Evolutionary conservation across 495 filamentous ascomycete genomes (phyloP).

Genomic region (Tuber melanosporum): DNA sequence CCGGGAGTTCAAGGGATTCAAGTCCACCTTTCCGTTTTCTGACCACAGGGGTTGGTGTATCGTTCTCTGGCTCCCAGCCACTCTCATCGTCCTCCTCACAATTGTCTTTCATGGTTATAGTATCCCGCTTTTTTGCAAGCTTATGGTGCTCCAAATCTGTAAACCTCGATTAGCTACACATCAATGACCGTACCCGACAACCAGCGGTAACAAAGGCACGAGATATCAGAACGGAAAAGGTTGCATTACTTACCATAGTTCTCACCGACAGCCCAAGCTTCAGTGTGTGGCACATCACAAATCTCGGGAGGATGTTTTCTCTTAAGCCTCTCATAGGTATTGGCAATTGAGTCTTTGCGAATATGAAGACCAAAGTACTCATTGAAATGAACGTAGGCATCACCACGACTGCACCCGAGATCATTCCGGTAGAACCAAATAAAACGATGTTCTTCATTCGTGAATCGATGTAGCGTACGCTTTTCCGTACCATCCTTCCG

Average conservation of each 20-base stretch:
- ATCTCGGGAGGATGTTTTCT: background rate
- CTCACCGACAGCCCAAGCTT: slow-evolving; percentile 9
- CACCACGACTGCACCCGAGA: background rate
- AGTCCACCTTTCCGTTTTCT: no score
- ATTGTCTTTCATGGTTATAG: no score
- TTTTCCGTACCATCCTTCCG: background rate
- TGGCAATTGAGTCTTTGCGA: background rate
- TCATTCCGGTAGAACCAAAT: slow-evolving; percentile 18
- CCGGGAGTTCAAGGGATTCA: no score
- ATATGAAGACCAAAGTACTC: slow-evolving; percentile 10
- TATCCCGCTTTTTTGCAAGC: no score
- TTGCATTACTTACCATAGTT: background rate
- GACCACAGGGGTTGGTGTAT: no score
- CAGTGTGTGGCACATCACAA: background rate
- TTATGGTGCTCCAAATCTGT: no score
- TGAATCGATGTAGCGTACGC: slow-evolving; percentile 4
- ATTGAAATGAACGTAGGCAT: slow-evolving; percentile 12
- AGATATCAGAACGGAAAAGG: no score
- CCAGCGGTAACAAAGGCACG: no score
- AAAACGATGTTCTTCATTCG: slow-evolving; percentile 20
- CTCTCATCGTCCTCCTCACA: no score
- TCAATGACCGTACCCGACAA: no score
- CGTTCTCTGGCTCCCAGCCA: no score
- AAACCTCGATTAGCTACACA: no score
- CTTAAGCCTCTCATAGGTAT: background rate